Percentiles rank a stretch among this genome's conserved stretches.
Conservation (phyloP, 257 asterid genomes). For the Nicotiana benthamiana region DNA sequence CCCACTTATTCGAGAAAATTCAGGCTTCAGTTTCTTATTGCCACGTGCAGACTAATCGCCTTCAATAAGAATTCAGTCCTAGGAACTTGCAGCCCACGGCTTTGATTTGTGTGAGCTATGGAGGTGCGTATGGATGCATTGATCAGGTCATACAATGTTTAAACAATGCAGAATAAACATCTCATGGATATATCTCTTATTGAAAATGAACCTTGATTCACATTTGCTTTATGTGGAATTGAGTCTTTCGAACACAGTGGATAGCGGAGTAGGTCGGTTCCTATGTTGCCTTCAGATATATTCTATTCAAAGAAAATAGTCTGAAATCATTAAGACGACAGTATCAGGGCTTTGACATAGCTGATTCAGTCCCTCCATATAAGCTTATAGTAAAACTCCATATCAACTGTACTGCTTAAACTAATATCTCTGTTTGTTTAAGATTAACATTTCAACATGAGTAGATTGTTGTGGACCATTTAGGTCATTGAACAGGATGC, state of each 20-base stretch:
- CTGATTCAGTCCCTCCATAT: no score
- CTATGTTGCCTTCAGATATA: no score
- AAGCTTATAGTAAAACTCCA: no score
- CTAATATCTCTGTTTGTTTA: no score
- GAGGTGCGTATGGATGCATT: background rate
- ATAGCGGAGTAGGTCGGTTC: background rate
- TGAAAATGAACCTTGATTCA: background rate
- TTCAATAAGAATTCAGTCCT: background rate
- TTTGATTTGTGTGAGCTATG: background rate
- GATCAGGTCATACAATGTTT: background rate
- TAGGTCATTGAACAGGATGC: no score
- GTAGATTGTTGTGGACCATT: no score
- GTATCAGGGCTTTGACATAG: no score
- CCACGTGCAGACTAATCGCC: conserved; percentile 52
- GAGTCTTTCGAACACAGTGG: background rate
- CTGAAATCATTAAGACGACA: no score
- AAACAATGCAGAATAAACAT: background rate
- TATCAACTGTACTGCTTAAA: no score
- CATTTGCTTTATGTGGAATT: background rate
- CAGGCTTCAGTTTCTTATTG: conserved; percentile 91
- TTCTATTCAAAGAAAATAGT: no score
- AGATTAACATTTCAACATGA: no score
- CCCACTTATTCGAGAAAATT: conserved; percentile 89
- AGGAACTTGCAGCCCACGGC: background rate
- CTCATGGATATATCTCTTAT: background rate